Conservation (phyloP, 164 flowering plant genomes). For the Litsea cubeba region DNA sequence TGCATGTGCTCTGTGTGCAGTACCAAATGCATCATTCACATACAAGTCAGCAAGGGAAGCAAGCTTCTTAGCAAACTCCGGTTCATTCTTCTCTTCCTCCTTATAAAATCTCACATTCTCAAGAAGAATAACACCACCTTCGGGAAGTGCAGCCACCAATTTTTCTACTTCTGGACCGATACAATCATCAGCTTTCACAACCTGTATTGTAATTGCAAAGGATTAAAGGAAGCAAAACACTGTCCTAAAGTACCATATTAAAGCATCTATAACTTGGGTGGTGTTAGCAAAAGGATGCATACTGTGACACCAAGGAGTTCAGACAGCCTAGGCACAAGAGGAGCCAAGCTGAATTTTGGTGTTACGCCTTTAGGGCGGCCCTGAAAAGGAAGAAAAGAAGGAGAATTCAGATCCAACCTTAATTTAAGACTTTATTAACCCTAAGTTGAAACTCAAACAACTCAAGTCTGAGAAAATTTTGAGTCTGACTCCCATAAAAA, state of each 20-base stretch:
- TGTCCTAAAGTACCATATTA: constrained; percentile 2
- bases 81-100: constrained; percentile 87
- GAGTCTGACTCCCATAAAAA: neutral
- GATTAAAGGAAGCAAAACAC: neutral
- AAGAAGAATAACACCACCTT: constrained; percentile 83
- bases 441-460: neutral
- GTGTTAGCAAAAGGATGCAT: constrained; percentile 1
- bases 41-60: constrained; percentile 79
- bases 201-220: constrained; percentile 31
- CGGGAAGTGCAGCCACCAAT: constrained; percentile 67
- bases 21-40: constrained; percentile 87
- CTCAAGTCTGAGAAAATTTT: neutral
- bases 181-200: constrained; percentile 74
- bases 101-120: constrained; percentile 84
- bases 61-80: constrained; percentile 77
- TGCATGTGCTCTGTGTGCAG: constrained; percentile 91
- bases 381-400: constrained; percentile 23
- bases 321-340: constrained; percentile 77
- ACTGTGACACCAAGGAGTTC: constrained; percentile 71
- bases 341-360: constrained; percentile 71
- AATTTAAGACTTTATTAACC: no score
- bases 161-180: constrained; percentile 82
- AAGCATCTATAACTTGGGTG: neutral
- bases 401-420: neutral
- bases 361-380: constrained; percentile 86